Evolutionary conservation across 805 yeast species (phyloP).

Genomic region (Teunomyces lycoperdinae): DNA sequence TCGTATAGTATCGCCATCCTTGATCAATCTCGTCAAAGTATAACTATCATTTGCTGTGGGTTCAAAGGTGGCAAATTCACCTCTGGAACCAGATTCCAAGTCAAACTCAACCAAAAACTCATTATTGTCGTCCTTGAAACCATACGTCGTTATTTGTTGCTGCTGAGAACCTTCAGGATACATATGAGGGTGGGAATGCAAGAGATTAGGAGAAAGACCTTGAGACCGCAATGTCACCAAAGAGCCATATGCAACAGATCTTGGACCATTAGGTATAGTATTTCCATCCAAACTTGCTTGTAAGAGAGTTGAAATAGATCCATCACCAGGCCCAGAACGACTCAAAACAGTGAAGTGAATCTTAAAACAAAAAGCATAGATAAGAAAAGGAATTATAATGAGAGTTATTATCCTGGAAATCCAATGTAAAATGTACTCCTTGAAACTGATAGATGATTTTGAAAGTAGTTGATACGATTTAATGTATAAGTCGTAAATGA

Average conservation of each 20-base stretch:
- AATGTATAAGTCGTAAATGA: conserved; percentile 49
- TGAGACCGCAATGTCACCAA: conserved; percentile 63
- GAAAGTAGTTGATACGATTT: conserved; percentile 37
- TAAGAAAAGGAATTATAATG: conserved; percentile 66
- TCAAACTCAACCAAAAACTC: conserved; percentile 86
- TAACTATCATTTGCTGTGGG: conserved; percentile 12
- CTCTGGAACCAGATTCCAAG: conserved; percentile 38
- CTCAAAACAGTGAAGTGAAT: conserved; percentile 74
- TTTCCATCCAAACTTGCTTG: conserved; percentile 81
- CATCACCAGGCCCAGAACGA: conserved; percentile 90
- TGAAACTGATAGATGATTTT: conserved; percentile 13
- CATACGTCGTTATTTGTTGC: conserved; percentile 92
- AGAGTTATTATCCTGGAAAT: conserved; percentile 58
- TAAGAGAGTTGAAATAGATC: conserved; percentile 83
- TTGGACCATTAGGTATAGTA: conserved; percentile 62
- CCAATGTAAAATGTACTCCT: conserved; percentile 66
- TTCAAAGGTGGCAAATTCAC: conserved; percentile 31
- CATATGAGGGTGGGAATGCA: conserved; percentile 84
- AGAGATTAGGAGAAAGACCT: conserved; percentile 67
- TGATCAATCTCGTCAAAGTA: conserved; percentile 28
- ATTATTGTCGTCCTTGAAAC: conserved; percentile 93
- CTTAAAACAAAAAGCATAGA: conserved; percentile 73
- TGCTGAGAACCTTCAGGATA: conserved; percentile 93
- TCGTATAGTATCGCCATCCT: conserved; percentile 67
- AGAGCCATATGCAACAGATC: conserved; percentile 63